Evolutionary conservation across 169 alveolate species (phyloP), one percentile per base, ranked within the genome.

Genomic region (Plasmodium cynomolgi): DNA sequence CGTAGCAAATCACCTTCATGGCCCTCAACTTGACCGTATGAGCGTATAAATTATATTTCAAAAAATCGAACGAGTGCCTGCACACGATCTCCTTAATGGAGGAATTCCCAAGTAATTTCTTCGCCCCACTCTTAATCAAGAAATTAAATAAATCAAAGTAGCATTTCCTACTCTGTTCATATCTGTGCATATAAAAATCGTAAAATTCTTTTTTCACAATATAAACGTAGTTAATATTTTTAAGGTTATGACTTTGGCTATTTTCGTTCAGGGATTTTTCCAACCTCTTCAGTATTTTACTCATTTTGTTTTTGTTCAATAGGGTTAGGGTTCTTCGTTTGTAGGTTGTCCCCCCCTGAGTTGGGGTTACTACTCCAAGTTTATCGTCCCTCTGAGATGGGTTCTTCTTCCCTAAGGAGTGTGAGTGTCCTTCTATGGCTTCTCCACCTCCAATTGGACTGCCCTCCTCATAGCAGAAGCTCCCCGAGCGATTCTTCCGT

Each of bases 1-100:
- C 83, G 71, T 58, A 86, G 29, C 81, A 77, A 75, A 86, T 86
- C 11, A 71, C 50, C 71, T 86, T 86, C 80, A 86, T 34, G 23
- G 75, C 81, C 41, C 81, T 75, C n/a, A 86, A 29, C 80, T 86
- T 86, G 2, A 86, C 3, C 5, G 93, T 86, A 23, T 86, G 93
- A 1, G 93, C 77, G 29, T 54, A 86, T 56, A 86, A 17, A 50
- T 86, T 86, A 77, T 86, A 86, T 56, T 86, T 86, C 33, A 75
- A 56, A 44, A 86, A 86, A 54, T 86, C 93, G 31, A 75, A 86
- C 3, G 93, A 86, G 11, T 86, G 93, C 13, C 93, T 86, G 23
- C 81, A 86, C 1, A 86, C 72, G 29, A 86, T 86, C 68, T 86
- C 93, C 62, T 79, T 86, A 77, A 86, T 50, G 81, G 82, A 77